phyloP scores from a whole-genome alignment of 768 basidiomycete genomes.

The Trametes villosa region DNA sequence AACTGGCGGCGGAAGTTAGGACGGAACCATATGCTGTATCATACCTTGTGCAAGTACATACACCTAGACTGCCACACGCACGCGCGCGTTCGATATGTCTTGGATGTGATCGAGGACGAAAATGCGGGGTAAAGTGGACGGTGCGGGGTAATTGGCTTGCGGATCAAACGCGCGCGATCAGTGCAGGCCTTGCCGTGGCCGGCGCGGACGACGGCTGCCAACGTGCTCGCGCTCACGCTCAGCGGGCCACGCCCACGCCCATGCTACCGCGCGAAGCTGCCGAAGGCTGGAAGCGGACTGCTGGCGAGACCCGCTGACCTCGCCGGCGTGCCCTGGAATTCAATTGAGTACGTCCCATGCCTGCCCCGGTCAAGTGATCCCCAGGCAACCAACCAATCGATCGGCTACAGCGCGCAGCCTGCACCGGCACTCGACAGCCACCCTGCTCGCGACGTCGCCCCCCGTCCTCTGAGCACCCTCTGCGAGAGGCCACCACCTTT shows the following conservation, averaged over 20 bases:
- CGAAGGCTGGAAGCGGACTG: slow-evolving; percentile 2
- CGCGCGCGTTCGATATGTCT: not conserved
- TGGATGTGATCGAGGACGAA: slow-evolving; percentile 3
- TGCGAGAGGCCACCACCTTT: not conserved
- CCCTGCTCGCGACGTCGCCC: slow-evolving; percentile 9
- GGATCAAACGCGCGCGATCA: slow-evolving; percentile 15
- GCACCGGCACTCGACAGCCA: not conserved
- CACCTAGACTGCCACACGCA: not conserved
- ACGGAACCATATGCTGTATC: slow-evolving; percentile 7
- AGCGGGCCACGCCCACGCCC: not conserved
- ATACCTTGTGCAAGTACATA: not conserved
- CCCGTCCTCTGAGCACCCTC: not conserved
- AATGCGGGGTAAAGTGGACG: slow-evolving; percentile 18
- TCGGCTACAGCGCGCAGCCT: slow-evolving; percentile 20
- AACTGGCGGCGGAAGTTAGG: not conserved
- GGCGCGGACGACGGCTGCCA: not conserved
- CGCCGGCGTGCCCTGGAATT: not conserved
- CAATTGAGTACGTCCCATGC: slow-evolving; percentile 4
- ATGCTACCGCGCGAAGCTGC: slow-evolving; percentile 11
- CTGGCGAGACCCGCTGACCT: slow-evolving; percentile 22
- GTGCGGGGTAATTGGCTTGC: slow-evolving; percentile 16
- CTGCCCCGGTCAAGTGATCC: slow-evolving; percentile 20
- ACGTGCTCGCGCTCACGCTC: not conserved
- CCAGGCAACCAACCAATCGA: slow-evolving; percentile 23
- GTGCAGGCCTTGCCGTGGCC: slow-evolving; percentile 7